These are phyloP conservation scores for Tricholoma sp. DNA, from an alignment of 768 basidiomycete species.

Conservation along the genomic window DNA sequence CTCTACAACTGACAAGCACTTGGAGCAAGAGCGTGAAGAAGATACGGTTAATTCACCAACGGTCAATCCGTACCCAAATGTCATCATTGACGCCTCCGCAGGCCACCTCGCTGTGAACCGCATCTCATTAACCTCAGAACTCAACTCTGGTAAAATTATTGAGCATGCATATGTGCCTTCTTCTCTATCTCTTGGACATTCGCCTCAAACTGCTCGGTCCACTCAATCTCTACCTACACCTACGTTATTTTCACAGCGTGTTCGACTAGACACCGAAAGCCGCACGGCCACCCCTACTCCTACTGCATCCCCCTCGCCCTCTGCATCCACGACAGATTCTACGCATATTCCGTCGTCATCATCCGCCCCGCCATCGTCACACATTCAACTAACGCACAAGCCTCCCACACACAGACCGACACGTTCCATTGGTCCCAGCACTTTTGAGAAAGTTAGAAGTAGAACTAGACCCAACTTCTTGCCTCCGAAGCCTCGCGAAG, in stretches of 20 bases:
- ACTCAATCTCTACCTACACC: slow-evolving; percentile 19
- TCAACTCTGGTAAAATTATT: slow-evolving; percentile 1
- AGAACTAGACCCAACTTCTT: slow-evolving; percentile 79
- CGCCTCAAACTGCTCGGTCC: slow-evolving; percentile 11
- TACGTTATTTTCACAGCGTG: slow-evolving; percentile 10
- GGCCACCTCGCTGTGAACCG: slow-evolving; percentile 18
- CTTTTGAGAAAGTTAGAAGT: slow-evolving; percentile 74
- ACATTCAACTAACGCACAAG: slow-evolving; percentile 20
- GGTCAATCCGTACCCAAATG: slow-evolving; percentile 29
- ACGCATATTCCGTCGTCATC: slow-evolving; percentile 25
- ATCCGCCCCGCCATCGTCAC: slow-evolving; percentile 17
- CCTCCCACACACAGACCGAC: slow-evolving; percentile 34
- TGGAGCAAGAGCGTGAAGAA: slow-evolving; percentile 8
- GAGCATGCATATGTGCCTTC: slow-evolving; percentile 9
- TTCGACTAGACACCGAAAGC: slow-evolving; percentile 8
- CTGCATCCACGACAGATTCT: slow-evolving; percentile 15
- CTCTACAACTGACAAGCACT: slow-evolving; percentile 21
- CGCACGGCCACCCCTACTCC: slow-evolving; percentile 11
- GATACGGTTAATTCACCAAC: slow-evolving; percentile 1
- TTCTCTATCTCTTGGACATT: slow-evolving; percentile 4
- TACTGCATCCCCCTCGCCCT: slow-evolving; percentile 8
- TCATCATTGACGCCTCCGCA: slow-evolving; percentile 40
- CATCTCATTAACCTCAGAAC: slow-evolving; percentile 6
- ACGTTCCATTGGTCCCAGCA: slow-evolving; percentile 61
- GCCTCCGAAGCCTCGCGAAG: slow-evolving; percentile 74